Evolutionary conservation across 306 rosid genomes (phyloP).

Genomic region (Chamaecrista fasciculata): DNA sequence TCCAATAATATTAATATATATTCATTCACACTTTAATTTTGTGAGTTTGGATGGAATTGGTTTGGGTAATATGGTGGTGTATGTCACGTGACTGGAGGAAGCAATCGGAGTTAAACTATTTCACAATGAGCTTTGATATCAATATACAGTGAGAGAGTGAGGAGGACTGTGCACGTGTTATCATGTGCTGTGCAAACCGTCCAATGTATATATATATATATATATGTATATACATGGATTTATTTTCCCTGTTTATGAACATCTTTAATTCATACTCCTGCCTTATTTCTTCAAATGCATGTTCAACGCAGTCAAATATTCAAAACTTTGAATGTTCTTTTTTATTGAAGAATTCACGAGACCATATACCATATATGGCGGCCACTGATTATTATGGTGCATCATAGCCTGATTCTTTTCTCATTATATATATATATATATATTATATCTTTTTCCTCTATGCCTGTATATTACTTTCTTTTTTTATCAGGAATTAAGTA

Average conservation of each 20-base stretch:
- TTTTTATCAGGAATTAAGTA: not conserved
- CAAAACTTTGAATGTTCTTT: not conserved
- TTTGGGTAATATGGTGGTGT: not conserved
- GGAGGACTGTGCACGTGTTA: constrained; percentile 42
- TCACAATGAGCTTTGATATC: constrained; percentile 18
- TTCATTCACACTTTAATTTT: too few species aligned
- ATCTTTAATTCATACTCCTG: too few species aligned
- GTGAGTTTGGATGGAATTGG: not conserved
- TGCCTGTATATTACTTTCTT: too few species aligned
- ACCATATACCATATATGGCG: too few species aligned
- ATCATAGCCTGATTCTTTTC: too few species aligned
- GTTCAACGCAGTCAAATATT: not conserved
- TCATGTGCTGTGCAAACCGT: constrained; percentile 42
- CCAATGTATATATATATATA: not conserved
- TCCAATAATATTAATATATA: too few species aligned
- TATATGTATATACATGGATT: not conserved
- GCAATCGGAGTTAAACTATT: constrained; percentile 1
- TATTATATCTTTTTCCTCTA: too few species aligned
- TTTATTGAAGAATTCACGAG: not conserved
- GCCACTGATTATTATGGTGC: too few species aligned
- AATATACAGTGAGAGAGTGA: not conserved
- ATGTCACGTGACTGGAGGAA: constrained; percentile 47
- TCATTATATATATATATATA: too few species aligned
- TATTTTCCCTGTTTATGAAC: not conserved
- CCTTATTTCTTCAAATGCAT: not conserved